Percentiles rank a stretch among this genome's conserved stretches.
These are phyloP conservation scores for Chaetoceros tenuissimus DNA, from an alignment of 108 stramenopile species.

Conservation along the genomic window DNA sequence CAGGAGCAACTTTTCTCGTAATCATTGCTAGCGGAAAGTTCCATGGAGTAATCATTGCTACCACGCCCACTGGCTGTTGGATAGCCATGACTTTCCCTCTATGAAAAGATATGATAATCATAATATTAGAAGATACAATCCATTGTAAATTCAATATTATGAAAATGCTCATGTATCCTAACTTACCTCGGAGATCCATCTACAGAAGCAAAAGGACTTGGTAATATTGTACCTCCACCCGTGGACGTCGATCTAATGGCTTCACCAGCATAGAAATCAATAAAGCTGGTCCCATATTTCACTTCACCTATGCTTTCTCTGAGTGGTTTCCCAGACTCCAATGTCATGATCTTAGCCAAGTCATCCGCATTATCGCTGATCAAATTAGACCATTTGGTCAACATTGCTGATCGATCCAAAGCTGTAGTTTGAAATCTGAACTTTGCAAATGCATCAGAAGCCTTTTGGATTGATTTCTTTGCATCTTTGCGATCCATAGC, in stretches of 20 bases:
- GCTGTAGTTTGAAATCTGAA: conserved; percentile 70
- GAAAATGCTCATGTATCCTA: too few species aligned
- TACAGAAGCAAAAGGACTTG: conserved; percentile 40
- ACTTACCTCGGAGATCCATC: conserved; percentile 22
- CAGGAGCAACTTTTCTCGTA: conserved; percentile 88
- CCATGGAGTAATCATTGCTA: conserved; percentile 36
- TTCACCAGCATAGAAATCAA: conserved; percentile 87
- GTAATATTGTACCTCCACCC: conserved; percentile 56
- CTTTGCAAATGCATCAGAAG: conserved; percentile 20
- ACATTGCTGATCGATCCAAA: conserved; percentile 25
- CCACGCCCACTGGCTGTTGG: conserved; percentile 85
- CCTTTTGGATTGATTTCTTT: conserved; percentile 28
- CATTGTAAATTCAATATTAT: too few species aligned
- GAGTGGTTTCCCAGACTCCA: conserved; percentile 93
- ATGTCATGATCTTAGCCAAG: conserved; percentile 77
- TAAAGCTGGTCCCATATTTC: conserved; percentile 67
- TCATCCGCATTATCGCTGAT: conserved; percentile 35
- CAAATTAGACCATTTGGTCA: conserved; percentile 47
- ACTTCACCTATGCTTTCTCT: conserved; percentile 86
- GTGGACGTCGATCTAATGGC: conserved; percentile 67
- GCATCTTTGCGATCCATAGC: conserved; percentile 25
- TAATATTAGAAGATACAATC: too few species aligned
- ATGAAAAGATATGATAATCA: not conserved
- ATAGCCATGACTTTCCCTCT: conserved; percentile 60
- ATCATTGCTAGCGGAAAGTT: conserved; percentile 98